Percentiles rank a stretch among this genome's conserved stretches.
These are phyloP conservation scores for Petrea volubilis DNA, from an alignment of 257 asterid genomes.

Conservation along the genomic window DNA sequence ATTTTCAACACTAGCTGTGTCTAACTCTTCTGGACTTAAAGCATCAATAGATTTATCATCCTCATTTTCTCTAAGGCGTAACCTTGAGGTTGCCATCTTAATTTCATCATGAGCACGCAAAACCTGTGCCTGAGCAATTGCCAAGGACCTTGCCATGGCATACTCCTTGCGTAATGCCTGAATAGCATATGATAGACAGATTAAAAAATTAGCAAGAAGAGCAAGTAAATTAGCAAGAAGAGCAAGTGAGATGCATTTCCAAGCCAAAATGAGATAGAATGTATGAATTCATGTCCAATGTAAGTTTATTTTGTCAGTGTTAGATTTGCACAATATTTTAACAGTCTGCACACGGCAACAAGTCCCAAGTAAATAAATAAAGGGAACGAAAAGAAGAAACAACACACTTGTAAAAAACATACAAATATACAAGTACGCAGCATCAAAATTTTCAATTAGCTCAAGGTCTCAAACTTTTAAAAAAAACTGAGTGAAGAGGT, in stretches of 20 bases:
- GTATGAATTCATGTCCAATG: neutral
- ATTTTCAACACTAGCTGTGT: constrained; percentile 74
- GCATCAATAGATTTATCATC: constrained; percentile 83
- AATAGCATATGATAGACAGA: constrained; percentile 17
- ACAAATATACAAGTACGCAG: neutral
- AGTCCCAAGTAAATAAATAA: neutral
- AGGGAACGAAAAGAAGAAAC: neutral
- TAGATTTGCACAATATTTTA: too few relatives aligned
- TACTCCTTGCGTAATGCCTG: constrained; percentile 98
- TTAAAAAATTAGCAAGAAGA: neutral
- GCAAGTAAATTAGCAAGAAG: constrained; percentile 2
- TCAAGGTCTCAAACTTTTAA: constrained; percentile 9
- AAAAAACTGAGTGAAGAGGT: constrained; percentile 15
- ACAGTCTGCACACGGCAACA: too few relatives aligned
- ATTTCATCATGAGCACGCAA: constrained; percentile 96
- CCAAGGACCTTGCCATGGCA: constrained; percentile 74
- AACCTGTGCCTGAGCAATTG: constrained; percentile 88
- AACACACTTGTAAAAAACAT: neutral
- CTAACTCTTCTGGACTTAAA: constrained; percentile 77
- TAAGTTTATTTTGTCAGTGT: constrained; percentile 11
- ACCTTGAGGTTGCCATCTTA: constrained; percentile 88
- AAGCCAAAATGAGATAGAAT: constrained; percentile 6
- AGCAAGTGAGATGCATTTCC: constrained; percentile 1
- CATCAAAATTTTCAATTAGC: constrained; percentile 14
- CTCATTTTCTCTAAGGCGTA: constrained; percentile 78